A percentile compares a stretch with the other conserved stretches of the same genome.
These are phyloP conservation scores for Candida michaelii DNA, from an alignment of 805 yeast genomes.

Conservation along the genomic window DNA sequence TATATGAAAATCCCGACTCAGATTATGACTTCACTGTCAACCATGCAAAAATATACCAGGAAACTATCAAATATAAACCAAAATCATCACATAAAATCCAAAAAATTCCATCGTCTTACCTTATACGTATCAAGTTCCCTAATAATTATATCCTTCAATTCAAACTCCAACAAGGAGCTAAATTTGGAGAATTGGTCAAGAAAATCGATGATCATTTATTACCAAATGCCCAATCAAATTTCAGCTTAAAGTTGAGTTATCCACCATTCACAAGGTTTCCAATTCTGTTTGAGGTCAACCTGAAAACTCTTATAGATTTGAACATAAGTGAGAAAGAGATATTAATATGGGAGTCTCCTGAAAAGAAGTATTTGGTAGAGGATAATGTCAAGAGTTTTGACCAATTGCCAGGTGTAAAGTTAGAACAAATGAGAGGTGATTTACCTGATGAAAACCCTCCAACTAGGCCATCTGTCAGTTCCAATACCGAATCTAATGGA, in stretches of 20 bases:
- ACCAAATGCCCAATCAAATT: conserved; percentile 28
- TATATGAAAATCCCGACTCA: conserved; percentile 42
- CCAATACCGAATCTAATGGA: neutral
- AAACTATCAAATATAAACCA: conserved; percentile 24
- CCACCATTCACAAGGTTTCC: conserved; percentile 38
- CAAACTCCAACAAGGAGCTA: conserved; percentile 26
- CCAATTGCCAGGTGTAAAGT: conserved; percentile 36
- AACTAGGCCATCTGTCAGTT: neutral
- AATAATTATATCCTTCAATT: conserved; percentile 37
- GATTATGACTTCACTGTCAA: conserved; percentile 40
- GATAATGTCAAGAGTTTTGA: conserved; percentile 19
- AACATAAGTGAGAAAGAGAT: conserved; percentile 29
- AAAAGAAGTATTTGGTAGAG: conserved; percentile 8
- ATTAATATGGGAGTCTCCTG: conserved; percentile 35
- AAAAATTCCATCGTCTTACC: conserved; percentile 25
- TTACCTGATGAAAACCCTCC: conserved; percentile 22
- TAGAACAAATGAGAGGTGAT: conserved; percentile 32
- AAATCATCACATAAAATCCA: neutral
- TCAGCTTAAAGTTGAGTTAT: conserved; percentile 32
- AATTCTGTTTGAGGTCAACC: conserved; percentile 29
- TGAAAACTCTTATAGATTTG: conserved; percentile 23
- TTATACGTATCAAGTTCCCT: conserved; percentile 39
- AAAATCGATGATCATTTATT: conserved; percentile 33
- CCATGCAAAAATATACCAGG: conserved; percentile 40
- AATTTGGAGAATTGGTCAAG: conserved; percentile 37